A percentile compares a stretch with the other conserved stretches of the same genome.
Evolutionary conservation across 805 yeast species (phyloP).

Genomic region (Yamadazyma insecticola): DNA sequence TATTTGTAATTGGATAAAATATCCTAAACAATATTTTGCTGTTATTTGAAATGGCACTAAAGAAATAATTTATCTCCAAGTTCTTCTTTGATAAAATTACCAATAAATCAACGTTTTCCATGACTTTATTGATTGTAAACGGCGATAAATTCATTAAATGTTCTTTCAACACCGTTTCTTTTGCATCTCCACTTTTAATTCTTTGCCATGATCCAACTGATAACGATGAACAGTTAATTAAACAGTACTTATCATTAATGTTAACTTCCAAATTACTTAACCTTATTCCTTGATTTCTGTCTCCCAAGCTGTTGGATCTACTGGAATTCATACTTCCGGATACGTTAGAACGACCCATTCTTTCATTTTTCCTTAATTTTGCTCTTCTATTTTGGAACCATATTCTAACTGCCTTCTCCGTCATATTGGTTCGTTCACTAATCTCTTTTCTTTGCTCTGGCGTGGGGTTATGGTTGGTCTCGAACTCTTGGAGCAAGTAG

Average conservation of each 20-base stretch:
- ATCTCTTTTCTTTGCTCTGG: constrained; percentile 67
- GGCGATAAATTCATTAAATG: constrained; percentile 64
- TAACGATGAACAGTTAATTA: constrained; percentile 62
- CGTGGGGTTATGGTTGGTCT: constrained; percentile 68
- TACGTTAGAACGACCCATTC: constrained; percentile 28
- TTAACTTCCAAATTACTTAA: constrained; percentile 43
- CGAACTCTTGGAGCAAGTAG: constrained; percentile 63
- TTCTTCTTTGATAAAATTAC: constrained; percentile 69
- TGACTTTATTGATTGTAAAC: constrained; percentile 53
- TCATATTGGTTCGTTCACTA: constrained; percentile 70
- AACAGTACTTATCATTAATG: constrained; percentile 61
- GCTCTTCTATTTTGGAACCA: constrained; percentile 93
- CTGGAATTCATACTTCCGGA: constrained; percentile 15
- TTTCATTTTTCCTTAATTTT: constrained; percentile 63
- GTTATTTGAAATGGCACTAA: constrained; percentile 65
- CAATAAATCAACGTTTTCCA: constrained; percentile 66
- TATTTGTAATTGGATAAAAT: constrained; percentile 62
- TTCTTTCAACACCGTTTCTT: constrained; percentile 36
- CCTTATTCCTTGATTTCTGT: neutral
- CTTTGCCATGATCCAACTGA: constrained; percentile 83
- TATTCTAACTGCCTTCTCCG: constrained; percentile 83
- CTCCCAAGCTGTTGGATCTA: constrained; percentile 17
- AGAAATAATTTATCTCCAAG: constrained; percentile 71
- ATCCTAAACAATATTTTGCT: constrained; percentile 68
- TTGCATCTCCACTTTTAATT: constrained; percentile 57